phyloP scores from a whole-genome alignment of 176 grass and related monocot species.

The Calamus simplicifolius region DNA sequence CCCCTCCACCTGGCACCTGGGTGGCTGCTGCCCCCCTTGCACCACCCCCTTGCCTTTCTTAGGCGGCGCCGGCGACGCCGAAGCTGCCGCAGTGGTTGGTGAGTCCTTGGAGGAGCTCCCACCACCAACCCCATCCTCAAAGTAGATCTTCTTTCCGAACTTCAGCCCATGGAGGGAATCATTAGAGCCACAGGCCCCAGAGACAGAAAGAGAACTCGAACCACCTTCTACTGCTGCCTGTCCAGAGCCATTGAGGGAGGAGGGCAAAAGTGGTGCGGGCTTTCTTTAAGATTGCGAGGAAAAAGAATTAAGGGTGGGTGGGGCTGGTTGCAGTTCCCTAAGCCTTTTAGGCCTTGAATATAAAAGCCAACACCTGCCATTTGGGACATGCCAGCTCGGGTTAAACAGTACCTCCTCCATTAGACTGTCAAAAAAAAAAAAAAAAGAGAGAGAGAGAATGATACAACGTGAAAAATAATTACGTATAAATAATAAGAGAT shows the following conservation, averaged over 20 bases:
- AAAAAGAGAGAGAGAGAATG: no score
- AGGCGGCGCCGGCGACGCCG: no score
- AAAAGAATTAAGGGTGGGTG: neutral
- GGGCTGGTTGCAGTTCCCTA: neutral
- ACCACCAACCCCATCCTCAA: conserved; percentile 7
- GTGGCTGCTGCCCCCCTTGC: neutral
- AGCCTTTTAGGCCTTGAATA: neutral
- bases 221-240: no score
- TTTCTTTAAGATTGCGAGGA: no score
- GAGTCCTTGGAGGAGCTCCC: neutral
- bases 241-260: neutral
- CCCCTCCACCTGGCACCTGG: conserved; percentile 15
- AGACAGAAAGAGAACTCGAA: neutral
- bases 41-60: no score
- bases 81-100: no score
- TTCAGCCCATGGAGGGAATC: conserved; percentile 6
- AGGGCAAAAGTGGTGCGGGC: neutral
- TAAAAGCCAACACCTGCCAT: conserved; percentile 18
- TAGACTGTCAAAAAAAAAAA: neutral
- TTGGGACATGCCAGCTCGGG: neutral
- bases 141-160: conserved; percentile 15
- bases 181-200: neutral
- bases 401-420: neutral
- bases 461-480: no score
- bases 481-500: no score